Conservation (phyloP, 1,284 basidiomycete species). For the Boletellus deceptivus region DNA sequence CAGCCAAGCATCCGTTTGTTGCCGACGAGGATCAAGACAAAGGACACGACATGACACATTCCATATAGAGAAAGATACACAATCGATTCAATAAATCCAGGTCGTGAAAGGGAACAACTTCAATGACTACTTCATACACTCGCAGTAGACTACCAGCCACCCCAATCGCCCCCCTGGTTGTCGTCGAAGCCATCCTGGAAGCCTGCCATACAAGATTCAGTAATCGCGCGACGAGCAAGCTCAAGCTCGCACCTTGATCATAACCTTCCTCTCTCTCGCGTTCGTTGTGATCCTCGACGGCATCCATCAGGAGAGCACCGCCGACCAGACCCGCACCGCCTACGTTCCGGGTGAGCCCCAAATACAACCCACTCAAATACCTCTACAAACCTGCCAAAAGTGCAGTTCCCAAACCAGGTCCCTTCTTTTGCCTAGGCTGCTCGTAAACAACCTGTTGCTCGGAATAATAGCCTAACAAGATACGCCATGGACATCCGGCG, state of each 20-base stretch:
- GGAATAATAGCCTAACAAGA: constrained; percentile 15
- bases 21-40: background rate
- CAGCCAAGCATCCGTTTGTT: too few species aligned
- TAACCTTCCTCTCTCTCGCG: constrained; percentile 38
- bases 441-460: constrained; percentile 16
- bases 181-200: constrained; percentile 20
- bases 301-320: constrained; percentile 53
- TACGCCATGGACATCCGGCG: background rate
- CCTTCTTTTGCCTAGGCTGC: constrained; percentile 16
- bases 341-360: constrained; percentile 21
- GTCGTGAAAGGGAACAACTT: background rate
- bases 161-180: background rate
- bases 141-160: constrained; percentile 12
- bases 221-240: background rate
- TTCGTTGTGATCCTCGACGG: constrained; percentile 46
- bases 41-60: background rate
- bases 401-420: constrained; percentile 29
- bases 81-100: constrained; percentile 21
- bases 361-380: background rate
- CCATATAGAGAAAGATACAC: constrained; percentile 7
- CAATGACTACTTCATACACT: background rate
- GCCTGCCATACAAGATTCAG: constrained; percentile 20
- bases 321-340: constrained; percentile 61
- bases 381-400: constrained; percentile 28
- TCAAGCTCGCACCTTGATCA: constrained; percentile 33